Evolutionary conservation across 805 yeast genomes (phyloP).

Genomic region (Saccharomycopsis javanensis): DNA sequence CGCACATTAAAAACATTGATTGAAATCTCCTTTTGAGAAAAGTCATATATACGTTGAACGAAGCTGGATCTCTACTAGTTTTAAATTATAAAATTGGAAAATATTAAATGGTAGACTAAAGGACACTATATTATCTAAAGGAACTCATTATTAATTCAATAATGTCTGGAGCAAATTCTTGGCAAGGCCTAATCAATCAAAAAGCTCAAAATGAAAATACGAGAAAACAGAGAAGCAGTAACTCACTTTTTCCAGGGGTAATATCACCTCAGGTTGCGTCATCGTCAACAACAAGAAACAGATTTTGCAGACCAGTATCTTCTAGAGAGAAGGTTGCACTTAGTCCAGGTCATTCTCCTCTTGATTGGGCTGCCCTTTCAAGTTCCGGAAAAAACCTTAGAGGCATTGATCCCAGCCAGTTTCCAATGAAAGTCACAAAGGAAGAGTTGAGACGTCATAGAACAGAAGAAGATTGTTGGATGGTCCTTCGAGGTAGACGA

Average conservation of each 20-base stretch:
- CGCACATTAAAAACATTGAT: too few species aligned
- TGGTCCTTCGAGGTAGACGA: conserved; percentile 55
- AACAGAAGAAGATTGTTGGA: conserved; percentile 70
- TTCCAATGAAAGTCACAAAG: conserved; percentile 47
- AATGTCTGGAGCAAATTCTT: not conserved
- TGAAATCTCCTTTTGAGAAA: too few species aligned
- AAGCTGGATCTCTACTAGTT: too few species aligned
- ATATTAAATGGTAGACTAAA: too few species aligned
- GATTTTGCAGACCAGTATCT: not conserved
- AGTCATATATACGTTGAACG: too few species aligned
- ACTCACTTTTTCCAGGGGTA: conserved; percentile 12
- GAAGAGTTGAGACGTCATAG: conserved; percentile 55
- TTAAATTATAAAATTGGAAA: too few species aligned
- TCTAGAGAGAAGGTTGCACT: conserved; percentile 48
- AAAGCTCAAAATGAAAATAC: not conserved
- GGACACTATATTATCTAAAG: too few species aligned
- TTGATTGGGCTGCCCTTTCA: conserved; percentile 72
- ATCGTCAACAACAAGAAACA: not conserved
- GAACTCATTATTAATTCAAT: not conserved
- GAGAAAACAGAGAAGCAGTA: not conserved
- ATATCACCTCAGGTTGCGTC: conserved; percentile 11
- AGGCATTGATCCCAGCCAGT: conserved; percentile 41
- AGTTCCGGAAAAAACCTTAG: conserved; percentile 40
- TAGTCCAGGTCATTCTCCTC: conserved; percentile 73
- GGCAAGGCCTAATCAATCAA: not conserved